A percentile compares a stretch with the other conserved stretches of the same genome.
These are phyloP conservation scores for Oehlia diaphana DNA, from an alignment of 192 early-diverging fungal genomes.

Conservation along the genomic window DNA sequence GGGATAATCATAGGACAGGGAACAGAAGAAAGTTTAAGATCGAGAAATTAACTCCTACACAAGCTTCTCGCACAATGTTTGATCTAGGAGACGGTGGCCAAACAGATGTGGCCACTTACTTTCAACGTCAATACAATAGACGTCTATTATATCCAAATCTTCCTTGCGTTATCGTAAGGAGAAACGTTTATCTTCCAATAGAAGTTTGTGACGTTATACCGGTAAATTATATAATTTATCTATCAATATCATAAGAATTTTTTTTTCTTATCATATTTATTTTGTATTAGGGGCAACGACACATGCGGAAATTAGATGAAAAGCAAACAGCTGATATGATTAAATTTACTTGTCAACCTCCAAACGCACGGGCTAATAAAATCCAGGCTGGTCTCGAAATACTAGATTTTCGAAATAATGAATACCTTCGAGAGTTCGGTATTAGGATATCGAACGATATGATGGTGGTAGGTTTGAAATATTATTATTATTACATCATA, in stretches of 20 bases:
- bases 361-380: slow-evolving; percentile 76
- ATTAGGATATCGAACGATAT: slow-evolving; percentile 68
- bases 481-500: no score
- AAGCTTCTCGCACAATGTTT: slow-evolving; percentile 74
- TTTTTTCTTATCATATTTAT: slow-evolving; percentile 10
- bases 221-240: slow-evolving; percentile 6
- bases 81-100: slow-evolving; percentile 36
- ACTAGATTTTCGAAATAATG: slow-evolving; percentile 64
- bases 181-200: slow-evolving; percentile 76
- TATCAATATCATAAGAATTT: background rate
- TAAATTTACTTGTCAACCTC: slow-evolving; percentile 83
- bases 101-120: no score
- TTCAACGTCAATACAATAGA: slow-evolving; percentile 32
- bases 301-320: slow-evolving; percentile 80
- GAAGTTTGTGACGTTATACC: slow-evolving; percentile 82
- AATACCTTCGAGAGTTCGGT: slow-evolving; percentile 75
- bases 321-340: slow-evolving; percentile 94
- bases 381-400: slow-evolving; percentile 70
- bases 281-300: slow-evolving; percentile 68
- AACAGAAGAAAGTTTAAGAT: slow-evolving; percentile 71
- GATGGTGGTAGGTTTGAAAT: slow-evolving; percentile 46
- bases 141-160: slow-evolving; percentile 57
- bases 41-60: slow-evolving; percentile 58
- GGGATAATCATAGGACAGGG: slow-evolving; percentile 61
- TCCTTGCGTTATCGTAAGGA: slow-evolving; percentile 76